Evolutionary conservation across 2,329 filamentous ascomycete genomes (phyloP).

Genomic region (Graphilbum fragrans): DNA sequence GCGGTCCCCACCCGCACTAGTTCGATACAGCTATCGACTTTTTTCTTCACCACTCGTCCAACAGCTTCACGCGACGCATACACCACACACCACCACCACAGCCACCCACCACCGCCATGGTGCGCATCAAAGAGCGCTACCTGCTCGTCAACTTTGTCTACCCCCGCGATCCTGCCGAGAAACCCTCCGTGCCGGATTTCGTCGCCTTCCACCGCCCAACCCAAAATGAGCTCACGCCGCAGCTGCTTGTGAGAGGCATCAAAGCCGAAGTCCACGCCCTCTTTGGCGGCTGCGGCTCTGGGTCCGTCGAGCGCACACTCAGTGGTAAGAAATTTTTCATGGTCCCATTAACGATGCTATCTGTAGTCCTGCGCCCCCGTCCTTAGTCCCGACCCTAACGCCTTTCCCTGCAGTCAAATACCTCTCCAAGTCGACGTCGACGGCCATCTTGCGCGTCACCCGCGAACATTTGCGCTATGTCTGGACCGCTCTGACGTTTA

Average conservation of each 20-base stretch:
- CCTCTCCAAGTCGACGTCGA: conserved; percentile 81
- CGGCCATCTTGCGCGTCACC: conserved; percentile 77
- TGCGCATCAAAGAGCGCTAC: conserved; percentile 92
- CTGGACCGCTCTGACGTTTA: conserved; percentile 79
- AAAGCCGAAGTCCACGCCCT: conserved; percentile 57
- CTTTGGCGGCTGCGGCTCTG: conserved; percentile 83
- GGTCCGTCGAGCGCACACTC: conserved; percentile 57
- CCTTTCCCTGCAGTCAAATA: conserved; percentile 61
- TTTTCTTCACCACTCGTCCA: background rate
- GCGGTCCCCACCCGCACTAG: no score
- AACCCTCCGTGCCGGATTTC: conserved; percentile 37
- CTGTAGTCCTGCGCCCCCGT: background rate
- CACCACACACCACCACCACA: background rate
- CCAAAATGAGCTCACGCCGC: conserved; percentile 54
- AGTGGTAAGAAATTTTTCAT: conserved; percentile 37
- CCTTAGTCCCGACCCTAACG: background rate
- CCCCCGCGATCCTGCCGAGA: conserved; percentile 36
- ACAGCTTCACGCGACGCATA: background rate
- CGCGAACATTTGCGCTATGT: conserved; percentile 75
- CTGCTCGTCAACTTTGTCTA: conserved; percentile 91
- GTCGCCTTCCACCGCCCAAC: conserved; percentile 72
- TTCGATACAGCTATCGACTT: background rate
- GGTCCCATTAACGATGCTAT: background rate
- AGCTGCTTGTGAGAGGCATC: conserved; percentile 55
- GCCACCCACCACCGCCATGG: conserved; percentile 58